Base-by-base conservation (phyloP, 208 protist species). In the Leishmania major region DNA sequence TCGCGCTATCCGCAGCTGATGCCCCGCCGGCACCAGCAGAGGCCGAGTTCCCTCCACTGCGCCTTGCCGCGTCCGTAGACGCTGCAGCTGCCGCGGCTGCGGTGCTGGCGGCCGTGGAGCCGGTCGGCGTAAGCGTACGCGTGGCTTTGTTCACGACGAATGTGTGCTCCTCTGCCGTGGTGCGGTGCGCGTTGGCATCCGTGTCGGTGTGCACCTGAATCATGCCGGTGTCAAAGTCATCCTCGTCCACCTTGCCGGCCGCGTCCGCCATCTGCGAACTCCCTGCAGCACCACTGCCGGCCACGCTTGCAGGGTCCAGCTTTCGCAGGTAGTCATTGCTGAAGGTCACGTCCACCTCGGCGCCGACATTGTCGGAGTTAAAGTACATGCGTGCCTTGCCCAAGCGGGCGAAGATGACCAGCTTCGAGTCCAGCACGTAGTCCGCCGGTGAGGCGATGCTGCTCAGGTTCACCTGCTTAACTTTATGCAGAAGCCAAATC, bases 401-500 rank as follows among this genome's bases (percentile, higher is more conserved):
- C 19, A 92, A 73, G 55, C 79, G 82, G 28, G 90, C 87, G 49
- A 93, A 97, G 81, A 87, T 80, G 37, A 90, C 79, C 3, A 97
- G 80, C 73, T 93, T 86, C 31, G 87, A 84, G 70, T 84, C 83
- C 4, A 97, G 62, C 45, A 97, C 85, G 79, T 92, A 92, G 79
- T 97, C 94, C 4, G 79, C 83, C 10, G 91, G 86, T 0, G 82
- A 86, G 25, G 92, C 90, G 75, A 95, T 88, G 78, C 81, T 84
- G 74, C 90, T 88, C 28, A 95, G 73, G 74, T 95, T 94, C n/a
- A 78, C 80, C 74, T 90, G 77, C 67, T 89, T 84, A 17, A 87
- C 78, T 57, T 81, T 77, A 70, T 97, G 94, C 67, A 90, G 73
- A 53, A 88, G 72, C 91, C 91, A 97, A n/a, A 87, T 86, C 25